These are phyloP conservation scores for Tephrocybe rancida DNA, from an alignment of 768 basidiomycete species.

Conservation along the genomic window DNA sequence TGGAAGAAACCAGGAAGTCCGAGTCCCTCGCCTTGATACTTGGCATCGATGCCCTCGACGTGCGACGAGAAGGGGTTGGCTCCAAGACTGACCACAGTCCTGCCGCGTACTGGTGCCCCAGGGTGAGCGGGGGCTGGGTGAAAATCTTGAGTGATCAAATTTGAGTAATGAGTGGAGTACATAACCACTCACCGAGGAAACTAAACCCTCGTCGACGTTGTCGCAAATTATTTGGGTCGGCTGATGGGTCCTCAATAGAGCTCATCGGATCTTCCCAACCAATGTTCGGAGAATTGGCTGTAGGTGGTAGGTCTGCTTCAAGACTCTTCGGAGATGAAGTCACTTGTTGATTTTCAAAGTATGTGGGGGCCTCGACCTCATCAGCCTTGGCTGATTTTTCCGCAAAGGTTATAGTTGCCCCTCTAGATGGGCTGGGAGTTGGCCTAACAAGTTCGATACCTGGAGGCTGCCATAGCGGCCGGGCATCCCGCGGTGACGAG, in stretches of 20 bases:
- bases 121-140: background rate
- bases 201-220: slow-evolving; percentile 12
- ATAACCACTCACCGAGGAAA: slow-evolving; percentile 13
- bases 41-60: slow-evolving; percentile 13
- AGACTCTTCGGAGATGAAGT: slow-evolving; percentile 34
- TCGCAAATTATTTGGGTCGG: slow-evolving; percentile 8
- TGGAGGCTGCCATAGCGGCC: slow-evolving; percentile 9
- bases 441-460: slow-evolving; percentile 18
- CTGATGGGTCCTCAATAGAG: slow-evolving; percentile 1
- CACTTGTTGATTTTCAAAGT: slow-evolving; percentile 30
- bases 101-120: slow-evolving; percentile 26
- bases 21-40: slow-evolving; percentile 44
- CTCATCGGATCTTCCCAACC: slow-evolving; percentile 6
- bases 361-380: slow-evolving; percentile 1
- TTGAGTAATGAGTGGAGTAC: background rate
- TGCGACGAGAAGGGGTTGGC: background rate
- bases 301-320: slow-evolving; percentile 25
- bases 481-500: slow-evolving; percentile 22
- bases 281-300: slow-evolving; percentile 9
- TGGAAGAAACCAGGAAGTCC: slow-evolving; percentile 50
- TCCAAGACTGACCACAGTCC: slow-evolving; percentile 28
- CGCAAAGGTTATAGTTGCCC: background rate
- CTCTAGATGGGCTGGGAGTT: slow-evolving; percentile 20
- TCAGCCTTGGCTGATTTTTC: background rate
- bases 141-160: background rate